phyloP scores from a whole-genome alignment of 805 yeast species.

The Ogataea nonfermentans region DNA sequence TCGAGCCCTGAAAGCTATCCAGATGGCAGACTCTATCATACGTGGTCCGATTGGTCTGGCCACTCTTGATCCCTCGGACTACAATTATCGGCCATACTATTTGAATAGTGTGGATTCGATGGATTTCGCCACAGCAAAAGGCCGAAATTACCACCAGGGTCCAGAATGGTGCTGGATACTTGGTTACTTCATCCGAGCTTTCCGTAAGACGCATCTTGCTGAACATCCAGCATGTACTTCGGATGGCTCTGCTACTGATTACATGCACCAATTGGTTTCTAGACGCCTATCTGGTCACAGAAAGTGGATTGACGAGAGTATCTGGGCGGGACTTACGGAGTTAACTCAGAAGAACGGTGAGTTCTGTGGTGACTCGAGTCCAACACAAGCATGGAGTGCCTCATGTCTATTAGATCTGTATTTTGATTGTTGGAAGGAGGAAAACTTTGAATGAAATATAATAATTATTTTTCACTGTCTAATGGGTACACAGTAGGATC shows the following conservation, averaged over 20 bases:
- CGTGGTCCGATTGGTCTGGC: slow-evolving; percentile 92
- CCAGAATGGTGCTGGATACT: slow-evolving; percentile 97
- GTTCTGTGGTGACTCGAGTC: slow-evolving; percentile 81
- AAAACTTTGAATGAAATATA: not conserved
- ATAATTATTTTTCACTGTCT: slow-evolving; percentile 15
- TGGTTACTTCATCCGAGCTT: slow-evolving; percentile 87
- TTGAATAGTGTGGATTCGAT: slow-evolving; percentile 73
- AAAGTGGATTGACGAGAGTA: slow-evolving; percentile 67
- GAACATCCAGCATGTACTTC: slow-evolving; percentile 37
- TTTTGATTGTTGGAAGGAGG: slow-evolving; percentile 52
- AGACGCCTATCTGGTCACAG: slow-evolving; percentile 62
- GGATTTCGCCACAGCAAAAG: slow-evolving; percentile 91
- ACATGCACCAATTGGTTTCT: slow-evolving; percentile 57
- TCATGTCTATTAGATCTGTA: slow-evolving; percentile 81
- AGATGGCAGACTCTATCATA: slow-evolving; percentile 65
- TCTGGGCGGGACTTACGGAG: slow-evolving; percentile 94
- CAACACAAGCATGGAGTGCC: slow-evolving; percentile 96
- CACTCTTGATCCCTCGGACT: slow-evolving; percentile 89
- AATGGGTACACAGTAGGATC: slow-evolving; percentile 23
- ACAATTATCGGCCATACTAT: slow-evolving; percentile 89
- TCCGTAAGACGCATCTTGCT: slow-evolving; percentile 48
- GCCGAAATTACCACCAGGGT: slow-evolving; percentile 97
- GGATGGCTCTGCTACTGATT: slow-evolving; percentile 42
- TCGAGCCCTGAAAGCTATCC: slow-evolving; percentile 62
- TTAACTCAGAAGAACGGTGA: slow-evolving; percentile 86